phyloP scores from a whole-genome alignment of 805 yeast species.

The Pichia cabralensis region DNA sequence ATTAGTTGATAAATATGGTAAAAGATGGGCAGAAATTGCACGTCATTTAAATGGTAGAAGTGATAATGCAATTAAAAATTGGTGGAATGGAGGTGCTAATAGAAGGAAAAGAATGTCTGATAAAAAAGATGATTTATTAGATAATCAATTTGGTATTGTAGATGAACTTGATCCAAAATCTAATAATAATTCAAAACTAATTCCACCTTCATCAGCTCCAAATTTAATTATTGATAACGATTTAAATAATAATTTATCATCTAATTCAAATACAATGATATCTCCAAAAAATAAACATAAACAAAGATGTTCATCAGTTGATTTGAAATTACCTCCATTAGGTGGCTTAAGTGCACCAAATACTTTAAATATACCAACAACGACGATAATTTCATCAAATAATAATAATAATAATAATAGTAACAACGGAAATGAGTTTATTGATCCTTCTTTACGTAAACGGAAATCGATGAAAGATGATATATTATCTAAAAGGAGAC shows the following conservation, averaged over 20 bases:
- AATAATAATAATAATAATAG: not conserved
- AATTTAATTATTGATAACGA: not conserved
- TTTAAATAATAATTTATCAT: no score
- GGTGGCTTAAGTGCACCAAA: slow-evolving; percentile 4
- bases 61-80: slow-evolving; percentile 87
- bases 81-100: slow-evolving; percentile 96
- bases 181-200: not conserved
- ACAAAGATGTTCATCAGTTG: no score
- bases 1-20: slow-evolving; percentile 70
- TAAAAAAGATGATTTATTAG: no score
- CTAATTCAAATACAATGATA: no score
- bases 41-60: slow-evolving; percentile 77
- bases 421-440: slow-evolving; percentile 7
- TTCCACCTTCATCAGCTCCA: not conserved
- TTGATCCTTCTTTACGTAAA: slow-evolving; percentile 17
- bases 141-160: no score
- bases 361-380: not conserved
- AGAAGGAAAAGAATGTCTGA: slow-evolving; percentile 47
- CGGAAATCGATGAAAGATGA: slow-evolving; percentile 21
- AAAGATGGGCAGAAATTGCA: slow-evolving; percentile 90
- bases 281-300: no score
- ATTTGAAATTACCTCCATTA: not conserved
- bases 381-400: not conserved
- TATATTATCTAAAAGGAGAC: slow-evolving; percentile 18
- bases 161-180: not conserved